Percentiles rank a stretch among this genome's conserved stretches.
Evolutionary conservation across 805 yeast genomes (phyloP).

Genomic region (Yarrowia sp.): DNA sequence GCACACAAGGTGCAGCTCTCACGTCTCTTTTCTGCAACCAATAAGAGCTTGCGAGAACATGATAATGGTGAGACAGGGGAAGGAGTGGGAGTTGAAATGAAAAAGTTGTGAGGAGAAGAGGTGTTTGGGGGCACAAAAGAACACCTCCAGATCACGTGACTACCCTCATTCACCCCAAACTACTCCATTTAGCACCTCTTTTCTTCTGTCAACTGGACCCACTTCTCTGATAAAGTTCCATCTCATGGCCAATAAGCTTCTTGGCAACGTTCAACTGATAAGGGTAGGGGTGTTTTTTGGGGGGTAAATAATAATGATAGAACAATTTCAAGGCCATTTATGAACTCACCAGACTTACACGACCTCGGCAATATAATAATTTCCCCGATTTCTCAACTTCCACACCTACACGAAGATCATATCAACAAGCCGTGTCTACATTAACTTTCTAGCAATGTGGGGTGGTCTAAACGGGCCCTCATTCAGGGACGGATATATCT

Average conservation of each 20-base stretch:
- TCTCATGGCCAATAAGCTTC: constrained; percentile 24
- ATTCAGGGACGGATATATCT: not conserved
- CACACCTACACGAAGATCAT: no score
- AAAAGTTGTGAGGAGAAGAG: no score
- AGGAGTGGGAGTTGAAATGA: no score
- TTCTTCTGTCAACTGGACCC: not conserved
- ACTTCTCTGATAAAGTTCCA: constrained; percentile 2
- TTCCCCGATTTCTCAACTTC: no score
- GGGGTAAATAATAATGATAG: not conserved
- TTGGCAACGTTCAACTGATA: constrained; percentile 7
- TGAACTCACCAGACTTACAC: no score
- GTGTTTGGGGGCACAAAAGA: no score
- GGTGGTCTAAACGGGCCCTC: constrained; percentile 1
- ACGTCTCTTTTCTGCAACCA: constrained; percentile 1
- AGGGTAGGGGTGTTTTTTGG: not conserved
- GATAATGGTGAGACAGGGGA: not conserved
- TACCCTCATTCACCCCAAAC: no score
- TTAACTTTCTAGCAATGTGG: constrained; percentile 8
- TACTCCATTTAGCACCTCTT: no score
- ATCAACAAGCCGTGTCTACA: not conserved
- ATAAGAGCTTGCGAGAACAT: not conserved
- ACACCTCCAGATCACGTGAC: no score
- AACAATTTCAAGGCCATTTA: no score
- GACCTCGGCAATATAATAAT: not conserved
- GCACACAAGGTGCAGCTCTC: not conserved